These are phyloP conservation scores for Fagus crenata DNA, from an alignment of 306 rosid genomes.

Conservation along the genomic window DNA sequence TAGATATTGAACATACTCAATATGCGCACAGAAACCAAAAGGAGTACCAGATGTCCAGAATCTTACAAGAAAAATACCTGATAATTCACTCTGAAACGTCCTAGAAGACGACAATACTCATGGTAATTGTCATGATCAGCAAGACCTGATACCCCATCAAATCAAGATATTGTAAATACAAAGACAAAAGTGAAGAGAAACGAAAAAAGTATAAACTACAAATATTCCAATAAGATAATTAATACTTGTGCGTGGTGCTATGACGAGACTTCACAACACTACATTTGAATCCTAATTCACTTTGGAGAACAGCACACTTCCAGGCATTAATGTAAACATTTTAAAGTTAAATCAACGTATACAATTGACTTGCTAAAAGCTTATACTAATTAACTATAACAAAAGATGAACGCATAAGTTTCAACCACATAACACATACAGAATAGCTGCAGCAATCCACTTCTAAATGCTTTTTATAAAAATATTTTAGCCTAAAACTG, in stretches of 20 bases:
- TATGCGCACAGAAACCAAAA: not conserved
- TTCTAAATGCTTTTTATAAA: not conserved
- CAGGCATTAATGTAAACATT: not conserved
- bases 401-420: not conserved
- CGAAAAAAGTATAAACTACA: not conserved
- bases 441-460: not conserved
- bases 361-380: not conserved
- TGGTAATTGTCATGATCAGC: slow-evolving; percentile 98
- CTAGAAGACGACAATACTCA: slow-evolving; percentile 98
- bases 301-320: not conserved
- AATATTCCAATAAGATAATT: slow-evolving; percentile 13
- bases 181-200: slow-evolving; percentile 15
- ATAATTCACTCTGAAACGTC: slow-evolving; percentile 93
- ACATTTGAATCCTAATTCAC: not conserved
- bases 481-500: not conserved
- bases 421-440: not conserved
- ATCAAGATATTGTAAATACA: slow-evolving; percentile 28
- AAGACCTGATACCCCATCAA: slow-evolving; percentile 63
- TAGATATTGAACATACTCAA: not conserved
- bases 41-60: slow-evolving; percentile 24
- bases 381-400: not conserved
- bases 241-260: slow-evolving; percentile 2
- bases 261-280: not conserved
- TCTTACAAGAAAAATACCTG: slow-evolving; percentile 54
- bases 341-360: not conserved